Base-by-base conservation (phyloP, 768 basidiomycete genomes). In the Phlegmacium glaucopus region DNA sequence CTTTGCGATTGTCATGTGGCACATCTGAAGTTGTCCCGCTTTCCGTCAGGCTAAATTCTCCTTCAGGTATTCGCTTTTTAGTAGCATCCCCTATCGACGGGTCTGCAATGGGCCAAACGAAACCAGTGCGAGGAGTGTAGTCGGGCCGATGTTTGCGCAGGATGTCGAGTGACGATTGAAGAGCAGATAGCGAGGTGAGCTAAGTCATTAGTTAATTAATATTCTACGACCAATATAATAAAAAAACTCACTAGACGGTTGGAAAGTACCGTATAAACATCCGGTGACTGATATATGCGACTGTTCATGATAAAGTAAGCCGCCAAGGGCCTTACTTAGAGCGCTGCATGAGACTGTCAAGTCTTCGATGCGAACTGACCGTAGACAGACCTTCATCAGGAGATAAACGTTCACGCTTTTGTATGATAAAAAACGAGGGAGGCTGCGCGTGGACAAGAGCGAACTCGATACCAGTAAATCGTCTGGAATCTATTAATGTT, bases 271-370 rank as follows among this genome's bases (percentile, higher is more conserved):
- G 83, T 83, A 60, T 94, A 92, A 28, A 94, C 70, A 54, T 90
- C 86, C 9, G 92, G 92, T 0, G 89, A 82, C 61, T 90, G 89
- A 61, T 94, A 94, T 52, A 94, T 90, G 52, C 88, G 82, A 61
- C 87, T 88, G 67, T 93, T 85, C 70, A 91, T 79, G 59, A 94
- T 82, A 61, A 92, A 94, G 65, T 92, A 94, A 8, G 83, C 85
- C 13, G 85, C 87, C 50, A 93, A 67, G 4, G 90, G 85, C 49
- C 76, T 77, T 39, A 86, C 92, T 93, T 61, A 39, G 41, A 27
- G 44, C 18, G 39, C 40, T 50, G 18, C 39, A 39, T 52, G 54
- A 48, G 46, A 47, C 32, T 30, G 39, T 28, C 9, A 28, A 11
- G 11, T 18, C 32, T 26, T 29, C 18, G 42, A 18, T 30, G 32